Percentiles rank a stretch among this genome's conserved stretches.
These are phyloP conservation scores for Hortiboletus flavorubellus DNA, from an alignment of 768 basidiomycete species.

Conservation along the genomic window DNA sequence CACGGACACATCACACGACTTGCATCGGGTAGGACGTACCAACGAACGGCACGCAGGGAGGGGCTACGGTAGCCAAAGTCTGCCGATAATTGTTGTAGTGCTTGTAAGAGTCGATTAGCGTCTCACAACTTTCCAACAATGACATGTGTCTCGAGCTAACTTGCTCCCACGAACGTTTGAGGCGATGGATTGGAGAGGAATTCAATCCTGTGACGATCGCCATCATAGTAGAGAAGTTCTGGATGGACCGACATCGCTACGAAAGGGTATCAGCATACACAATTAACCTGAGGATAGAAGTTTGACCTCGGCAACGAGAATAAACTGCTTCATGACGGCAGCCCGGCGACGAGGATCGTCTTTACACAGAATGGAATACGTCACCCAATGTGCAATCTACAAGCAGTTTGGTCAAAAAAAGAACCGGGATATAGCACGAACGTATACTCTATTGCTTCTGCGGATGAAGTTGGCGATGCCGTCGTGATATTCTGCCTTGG, in stretches of 20 bases:
- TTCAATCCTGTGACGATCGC: slow-evolving; percentile 67
- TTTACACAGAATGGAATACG: slow-evolving; percentile 50
- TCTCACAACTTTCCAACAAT: slow-evolving; percentile 50
- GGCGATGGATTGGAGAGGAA: slow-evolving; percentile 58
- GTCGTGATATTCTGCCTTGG: slow-evolving; percentile 40
- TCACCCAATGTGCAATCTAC: slow-evolving; percentile 60
- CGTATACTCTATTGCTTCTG: slow-evolving; percentile 49
- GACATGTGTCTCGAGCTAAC: slow-evolving; percentile 47
- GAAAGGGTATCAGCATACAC: slow-evolving; percentile 1
- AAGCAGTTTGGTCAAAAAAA: neutral
- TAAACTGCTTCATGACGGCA: slow-evolving; percentile 61
- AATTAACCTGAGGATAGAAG: neutral
- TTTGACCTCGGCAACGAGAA: slow-evolving; percentile 60
- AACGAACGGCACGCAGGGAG: slow-evolving; percentile 70
- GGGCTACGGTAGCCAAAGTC: slow-evolving; percentile 49
- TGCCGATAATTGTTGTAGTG: slow-evolving; percentile 64
- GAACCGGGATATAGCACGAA: neutral
- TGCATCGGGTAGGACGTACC: slow-evolving; percentile 37
- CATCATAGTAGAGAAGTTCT: slow-evolving; percentile 68
- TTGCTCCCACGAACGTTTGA: slow-evolving; percentile 65
- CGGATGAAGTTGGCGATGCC: slow-evolving; percentile 58
- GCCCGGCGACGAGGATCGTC: slow-evolving; percentile 61
- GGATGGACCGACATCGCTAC: slow-evolving; percentile 57
- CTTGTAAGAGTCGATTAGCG: slow-evolving; percentile 60
- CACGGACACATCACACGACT: neutral